A percentile compares a stretch with the other conserved stretches of the same genome.
Evolutionary conservation across 371 early-diverging fungal species (phyloP).

Genomic region (Mortierella sp.): DNA sequence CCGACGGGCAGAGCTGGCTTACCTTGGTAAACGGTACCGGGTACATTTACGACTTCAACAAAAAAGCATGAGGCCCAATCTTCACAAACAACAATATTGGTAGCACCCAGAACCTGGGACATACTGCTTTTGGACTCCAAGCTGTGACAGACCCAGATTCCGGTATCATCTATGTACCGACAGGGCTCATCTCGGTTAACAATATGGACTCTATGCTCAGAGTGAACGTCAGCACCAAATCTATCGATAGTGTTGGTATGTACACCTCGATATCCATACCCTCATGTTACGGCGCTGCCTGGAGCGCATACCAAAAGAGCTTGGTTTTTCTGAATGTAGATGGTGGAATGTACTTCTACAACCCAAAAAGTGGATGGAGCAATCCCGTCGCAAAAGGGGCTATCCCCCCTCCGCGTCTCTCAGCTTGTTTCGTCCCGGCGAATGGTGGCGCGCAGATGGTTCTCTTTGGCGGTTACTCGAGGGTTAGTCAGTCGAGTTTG

Average conservation of each 20-base stretch:
- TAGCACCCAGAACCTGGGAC: neutral
- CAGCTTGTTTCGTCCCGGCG: constrained; percentile 18
- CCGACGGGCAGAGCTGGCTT: constrained; percentile 15
- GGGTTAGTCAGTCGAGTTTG: neutral
- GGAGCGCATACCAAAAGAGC: neutral
- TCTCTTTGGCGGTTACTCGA: constrained; percentile 26
- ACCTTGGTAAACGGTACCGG: constrained; percentile 1
- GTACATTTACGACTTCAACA: constrained; percentile 7
- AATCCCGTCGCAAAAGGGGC: neutral
- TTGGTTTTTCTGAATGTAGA: neutral
- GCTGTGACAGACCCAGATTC: constrained; percentile 20
- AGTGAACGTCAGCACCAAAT: neutral
- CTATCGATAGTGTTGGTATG: neutral
- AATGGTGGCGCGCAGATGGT: constrained; percentile 24
- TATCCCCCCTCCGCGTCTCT: neutral
- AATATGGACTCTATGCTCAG: neutral
- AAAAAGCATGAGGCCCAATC: neutral
- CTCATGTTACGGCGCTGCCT: neutral
- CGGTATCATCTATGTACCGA: constrained; percentile 13
- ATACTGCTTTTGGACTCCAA: neutral
- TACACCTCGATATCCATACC: neutral
- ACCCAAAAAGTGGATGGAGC: constrained; percentile 2
- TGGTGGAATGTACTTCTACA: neutral
- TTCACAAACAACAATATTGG: neutral
- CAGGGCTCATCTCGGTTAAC: neutral